Evolutionary conservation across 2,329 filamentous ascomycete species (phyloP).

Genomic region (Fusarium bactridioides): DNA sequence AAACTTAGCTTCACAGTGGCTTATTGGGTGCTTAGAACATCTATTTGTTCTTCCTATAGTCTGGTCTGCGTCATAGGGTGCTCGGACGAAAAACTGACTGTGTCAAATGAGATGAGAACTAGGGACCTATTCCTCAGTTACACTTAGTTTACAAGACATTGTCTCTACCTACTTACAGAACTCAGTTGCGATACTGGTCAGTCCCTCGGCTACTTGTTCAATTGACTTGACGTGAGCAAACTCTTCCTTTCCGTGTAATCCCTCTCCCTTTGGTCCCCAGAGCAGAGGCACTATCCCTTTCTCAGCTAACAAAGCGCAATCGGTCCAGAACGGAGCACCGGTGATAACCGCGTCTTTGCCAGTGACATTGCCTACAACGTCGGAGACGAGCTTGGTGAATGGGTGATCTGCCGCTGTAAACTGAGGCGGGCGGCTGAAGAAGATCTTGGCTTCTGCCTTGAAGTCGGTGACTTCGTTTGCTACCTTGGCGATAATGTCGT

Average conservation of each 20-base stretch:
- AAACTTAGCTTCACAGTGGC: background rate
- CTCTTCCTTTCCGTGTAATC: conserved; percentile 59
- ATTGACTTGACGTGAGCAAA: conserved; percentile 57
- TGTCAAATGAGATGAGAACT: too few species aligned
- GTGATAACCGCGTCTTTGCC: conserved; percentile 38
- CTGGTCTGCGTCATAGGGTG: background rate
- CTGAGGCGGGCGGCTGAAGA: conserved; percentile 53
- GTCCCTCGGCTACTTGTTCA: conserved; percentile 42
- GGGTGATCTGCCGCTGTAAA: conserved; percentile 51
- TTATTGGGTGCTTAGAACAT: background rate
- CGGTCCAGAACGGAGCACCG: conserved; percentile 56
- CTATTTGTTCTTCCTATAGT: background rate
- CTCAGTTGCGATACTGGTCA: conserved; percentile 39
- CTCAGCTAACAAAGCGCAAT: conserved; percentile 57
- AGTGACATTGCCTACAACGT: conserved; percentile 41
- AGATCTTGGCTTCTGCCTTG: conserved; percentile 50
- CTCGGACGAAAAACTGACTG: background rate
- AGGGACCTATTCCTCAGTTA: background rate
- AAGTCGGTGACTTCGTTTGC: conserved; percentile 48
- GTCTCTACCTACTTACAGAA: conserved; percentile 41
- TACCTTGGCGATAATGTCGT: conserved; percentile 47
- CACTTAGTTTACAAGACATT: background rate
- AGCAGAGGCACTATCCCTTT: conserved; percentile 56
- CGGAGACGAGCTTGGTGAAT: conserved; percentile 47
- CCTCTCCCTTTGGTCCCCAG: conserved; percentile 57